Evolutionary conservation across 169 alveolate species (phyloP).

Genomic region (Babesia bigemina): DNA sequence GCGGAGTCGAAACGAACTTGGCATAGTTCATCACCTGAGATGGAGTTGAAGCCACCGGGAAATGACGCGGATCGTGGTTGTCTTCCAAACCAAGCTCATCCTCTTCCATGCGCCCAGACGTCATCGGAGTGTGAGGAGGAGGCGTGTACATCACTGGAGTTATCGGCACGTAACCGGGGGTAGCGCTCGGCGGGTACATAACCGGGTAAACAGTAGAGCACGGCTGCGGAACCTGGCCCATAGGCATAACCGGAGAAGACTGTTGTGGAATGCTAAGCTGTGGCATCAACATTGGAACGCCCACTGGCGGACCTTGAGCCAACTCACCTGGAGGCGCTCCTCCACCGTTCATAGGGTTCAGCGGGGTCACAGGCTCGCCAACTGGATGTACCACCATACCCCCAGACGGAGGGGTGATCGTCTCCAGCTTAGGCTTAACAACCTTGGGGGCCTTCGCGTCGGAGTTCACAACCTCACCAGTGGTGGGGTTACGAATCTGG

Average conservation of each 20-base stretch:
- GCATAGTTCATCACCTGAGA: not conserved
- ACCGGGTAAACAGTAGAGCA: not conserved
- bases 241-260: not conserved
- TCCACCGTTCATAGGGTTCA: not conserved
- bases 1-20: not conserved
- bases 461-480: constrained; percentile 61
- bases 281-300: constrained; percentile 12
- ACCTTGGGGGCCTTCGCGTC: constrained; percentile 15
- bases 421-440: constrained; percentile 16
- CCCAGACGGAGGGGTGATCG: not conserved
- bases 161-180: constrained; percentile 14
- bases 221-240: constrained; percentile 2
- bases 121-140: constrained; percentile 6
- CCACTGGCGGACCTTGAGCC: not conserved
- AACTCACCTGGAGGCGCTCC: not conserved
- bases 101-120: not conserved
- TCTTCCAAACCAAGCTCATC: constrained; percentile 1
- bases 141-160: constrained; percentile 19
- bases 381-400: not conserved
- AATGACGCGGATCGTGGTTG: not conserved
- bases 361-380: not conserved
- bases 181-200: not conserved
- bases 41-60: not conserved
- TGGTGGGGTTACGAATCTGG: constrained; percentile 55
- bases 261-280: constrained; percentile 8